Evolutionary conservation across 176 grass and related monocot species (phyloP).

Genomic region (Ampelocalamus luodianensis): DNA sequence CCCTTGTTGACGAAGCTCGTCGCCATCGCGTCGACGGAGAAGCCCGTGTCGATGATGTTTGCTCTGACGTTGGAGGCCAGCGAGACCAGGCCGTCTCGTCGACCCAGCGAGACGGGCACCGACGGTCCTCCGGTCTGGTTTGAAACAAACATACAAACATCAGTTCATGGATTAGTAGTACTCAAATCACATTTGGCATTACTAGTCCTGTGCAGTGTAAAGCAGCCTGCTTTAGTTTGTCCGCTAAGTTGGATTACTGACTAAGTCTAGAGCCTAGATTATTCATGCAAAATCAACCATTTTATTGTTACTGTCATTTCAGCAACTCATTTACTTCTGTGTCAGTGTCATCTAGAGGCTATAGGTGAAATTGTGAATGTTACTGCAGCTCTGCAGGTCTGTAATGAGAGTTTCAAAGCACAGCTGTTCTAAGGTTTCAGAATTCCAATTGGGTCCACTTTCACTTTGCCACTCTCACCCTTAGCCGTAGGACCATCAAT

Average conservation of each 20-base stretch:
- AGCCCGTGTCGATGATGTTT: constrained; percentile 93
- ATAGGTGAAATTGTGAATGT: neutral
- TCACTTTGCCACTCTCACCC: neutral
- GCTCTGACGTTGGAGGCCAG: constrained; percentile 71
- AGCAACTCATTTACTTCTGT: neutral
- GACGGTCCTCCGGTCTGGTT: constrained; percentile 82
- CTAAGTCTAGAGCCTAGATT: neutral
- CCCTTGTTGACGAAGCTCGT: constrained; percentile 73
- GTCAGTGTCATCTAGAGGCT: neutral
- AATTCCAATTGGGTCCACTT: constrained; percentile 4
- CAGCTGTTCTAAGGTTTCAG: neutral
- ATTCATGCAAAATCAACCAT: neutral
- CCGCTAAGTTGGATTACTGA: neutral
- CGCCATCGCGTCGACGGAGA: constrained; percentile 78
- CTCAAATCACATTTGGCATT: neutral
- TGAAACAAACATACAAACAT: constrained; percentile 16
- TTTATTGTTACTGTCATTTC: neutral
- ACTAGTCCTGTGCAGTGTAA: neutral
- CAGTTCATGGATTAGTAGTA: neutral
- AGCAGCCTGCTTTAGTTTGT: neutral
- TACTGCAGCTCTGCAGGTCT: neutral
- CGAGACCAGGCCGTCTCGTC: constrained; percentile 73
- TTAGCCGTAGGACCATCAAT: neutral
- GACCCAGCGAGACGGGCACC: constrained; percentile 62
- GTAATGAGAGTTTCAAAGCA: neutral